Percentiles rank a stretch among this genome's conserved stretches.
Evolutionary conservation across 1,284 basidiomycete genomes (phyloP).

Genomic region (Takashimella koratensis): DNA sequence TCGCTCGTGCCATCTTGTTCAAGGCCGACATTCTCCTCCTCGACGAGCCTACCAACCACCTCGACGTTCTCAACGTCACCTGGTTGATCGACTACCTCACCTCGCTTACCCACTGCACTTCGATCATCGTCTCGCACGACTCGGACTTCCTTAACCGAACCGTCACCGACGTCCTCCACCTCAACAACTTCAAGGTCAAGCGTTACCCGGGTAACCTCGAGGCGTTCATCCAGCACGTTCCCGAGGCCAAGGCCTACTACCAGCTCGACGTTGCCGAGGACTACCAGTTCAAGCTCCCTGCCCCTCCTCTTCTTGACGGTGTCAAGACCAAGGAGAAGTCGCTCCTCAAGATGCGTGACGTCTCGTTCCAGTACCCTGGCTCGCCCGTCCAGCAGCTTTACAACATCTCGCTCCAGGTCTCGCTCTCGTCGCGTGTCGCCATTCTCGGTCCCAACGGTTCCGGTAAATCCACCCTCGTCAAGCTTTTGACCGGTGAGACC

Average conservation of each 20-base stretch:
- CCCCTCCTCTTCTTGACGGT: constrained; percentile 94
- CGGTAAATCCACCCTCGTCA: constrained; percentile 98
- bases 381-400: constrained; percentile 81
- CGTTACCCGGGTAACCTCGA: constrained; percentile 97
- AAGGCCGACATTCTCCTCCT: constrained; percentile 95
- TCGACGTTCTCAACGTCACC: constrained; percentile 94
- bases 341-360: constrained; percentile 94
- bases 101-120: constrained; percentile 83
- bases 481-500: constrained; percentile 95
- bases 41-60: constrained; percentile 97
- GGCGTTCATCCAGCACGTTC: constrained; percentile 87
- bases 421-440: constrained; percentile 94
- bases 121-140: constrained; percentile 98
- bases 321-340: constrained; percentile 99
- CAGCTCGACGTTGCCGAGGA: constrained; percentile 89
- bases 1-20: constrained; percentile 98
- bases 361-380: constrained; percentile 93
- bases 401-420: constrained; percentile 94
- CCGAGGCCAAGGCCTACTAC: constrained; percentile 98
- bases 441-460: constrained; percentile 96
- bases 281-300: constrained; percentile 95
- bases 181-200: constrained; percentile 98
- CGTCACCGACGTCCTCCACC: constrained; percentile 96
- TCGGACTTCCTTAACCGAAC: constrained; percentile 98
- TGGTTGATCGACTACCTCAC: constrained; percentile 97